Evolutionary conservation across 208 protist species (phyloP), one percentile per base, ranked within the genome.

Genomic region (Naegleria lovaniensis): DNA sequence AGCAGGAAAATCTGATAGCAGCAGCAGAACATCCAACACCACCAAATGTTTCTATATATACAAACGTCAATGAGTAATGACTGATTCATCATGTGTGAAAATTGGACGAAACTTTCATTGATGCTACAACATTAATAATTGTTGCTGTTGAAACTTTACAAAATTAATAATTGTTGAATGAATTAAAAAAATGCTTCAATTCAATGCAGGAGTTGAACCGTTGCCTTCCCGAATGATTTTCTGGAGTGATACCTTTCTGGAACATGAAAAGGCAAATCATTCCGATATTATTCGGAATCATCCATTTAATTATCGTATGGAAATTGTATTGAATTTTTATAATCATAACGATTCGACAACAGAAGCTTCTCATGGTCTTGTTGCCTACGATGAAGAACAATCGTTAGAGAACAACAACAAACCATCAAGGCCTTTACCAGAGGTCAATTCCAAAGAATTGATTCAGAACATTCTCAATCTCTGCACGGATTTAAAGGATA

Each of bases 231-330:
- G 67, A 25, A 79, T 79, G 13, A 79, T 79, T 36, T 79, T 79
- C 6, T 79, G 67, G 67, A 29, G 29, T 79, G 67, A 79, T 79
- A 79, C 67, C 7, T 79, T 36, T 36, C 29, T 79, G n/a, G 67
- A 79, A 79, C 67, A 79, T 33, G 67, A 79, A 79, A 79, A 79
- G n/a, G 67, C 67, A 0, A 79, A 79, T 33, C 67, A 79, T 79
- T n/a, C 19, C 9, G 67, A 79, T 79, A 79, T 79, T 36, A 79
- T 79, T 36, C 19, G 25, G n/a, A 79, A 79, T 79, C 67, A 79
- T 79, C 67, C 67, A 9, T 79, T 79, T 33, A 79, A 79, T 79
- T 79, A 79, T 33, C 19, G 67, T 36, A 36, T 79, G 29, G 67
- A 79, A 79, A 36, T 79, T 13, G 16, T 79, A 13, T 79, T 79